phyloP scores from a whole-genome alignment of 2,329 filamentous ascomycete species.

The Drechslerella dactyloides region DNA sequence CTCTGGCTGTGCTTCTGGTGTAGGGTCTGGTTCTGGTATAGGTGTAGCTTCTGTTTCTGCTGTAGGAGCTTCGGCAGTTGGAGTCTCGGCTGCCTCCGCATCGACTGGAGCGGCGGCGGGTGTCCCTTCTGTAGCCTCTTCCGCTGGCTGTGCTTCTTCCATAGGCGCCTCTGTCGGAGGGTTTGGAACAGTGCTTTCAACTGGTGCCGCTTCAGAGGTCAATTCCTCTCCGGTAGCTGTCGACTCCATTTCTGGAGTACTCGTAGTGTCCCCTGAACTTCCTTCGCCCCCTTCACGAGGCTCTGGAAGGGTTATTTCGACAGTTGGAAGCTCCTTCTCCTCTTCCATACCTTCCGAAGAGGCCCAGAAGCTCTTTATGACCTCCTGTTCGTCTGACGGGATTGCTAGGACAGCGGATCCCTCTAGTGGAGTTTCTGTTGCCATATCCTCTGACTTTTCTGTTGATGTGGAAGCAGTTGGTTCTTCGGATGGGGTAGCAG shows the following conservation, averaged over 20 bases:
- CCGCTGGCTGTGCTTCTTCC: slow-evolving; percentile 4
- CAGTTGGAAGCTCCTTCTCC: slow-evolving; percentile 14
- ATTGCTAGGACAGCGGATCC: slow-evolving; percentile 29
- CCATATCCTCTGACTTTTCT: slow-evolving; percentile 8
- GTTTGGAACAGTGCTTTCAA: background rate
- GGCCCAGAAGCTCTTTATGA: slow-evolving; percentile 24
- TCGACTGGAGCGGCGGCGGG: slow-evolving; percentile 16
- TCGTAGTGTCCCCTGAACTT: background rate
- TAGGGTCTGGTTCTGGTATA: slow-evolving; percentile 1
- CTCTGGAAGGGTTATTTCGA: slow-evolving; percentile 40
- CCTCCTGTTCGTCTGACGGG: slow-evolving; percentile 32
- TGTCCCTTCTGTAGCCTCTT: background rate
- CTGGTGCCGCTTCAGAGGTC: background rate
- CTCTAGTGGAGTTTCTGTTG: slow-evolving; percentile 17
- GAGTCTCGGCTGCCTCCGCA: slow-evolving; percentile 9
- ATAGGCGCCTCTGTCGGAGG: slow-evolving; percentile 6
- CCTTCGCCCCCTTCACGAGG: slow-evolving; percentile 6
- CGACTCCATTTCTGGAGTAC: background rate
- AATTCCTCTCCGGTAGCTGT: background rate
- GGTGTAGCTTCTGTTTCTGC: too few relatives aligned
- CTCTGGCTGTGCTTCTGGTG: background rate
- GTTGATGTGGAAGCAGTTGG: slow-evolving; percentile 3
- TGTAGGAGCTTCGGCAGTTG: slow-evolving; percentile 7
- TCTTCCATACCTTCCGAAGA: slow-evolving; percentile 27
- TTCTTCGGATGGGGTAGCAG: background rate